A percentile compares a stretch with the other conserved stretches of the same genome.
These are phyloP conservation scores for Flaveria robusta DNA, from an alignment of 129 eudicot genomes.

Conservation along the genomic window DNA sequence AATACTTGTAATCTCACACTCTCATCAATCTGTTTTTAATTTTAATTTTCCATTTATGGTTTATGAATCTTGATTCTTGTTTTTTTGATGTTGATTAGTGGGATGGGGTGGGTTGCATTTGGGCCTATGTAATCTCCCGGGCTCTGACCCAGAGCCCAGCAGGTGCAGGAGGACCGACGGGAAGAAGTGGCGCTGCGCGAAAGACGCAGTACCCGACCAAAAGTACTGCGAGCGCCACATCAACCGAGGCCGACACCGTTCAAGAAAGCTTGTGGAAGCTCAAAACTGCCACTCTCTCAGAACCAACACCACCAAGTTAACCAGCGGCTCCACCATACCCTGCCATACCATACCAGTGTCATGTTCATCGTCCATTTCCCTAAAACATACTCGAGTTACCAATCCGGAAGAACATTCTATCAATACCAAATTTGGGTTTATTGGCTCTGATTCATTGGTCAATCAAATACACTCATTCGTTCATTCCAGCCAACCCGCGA, in stretches of 20 bases:
- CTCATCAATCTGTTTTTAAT: conserved; percentile 4
- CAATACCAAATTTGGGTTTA: too few relatives aligned
- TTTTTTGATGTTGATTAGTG: conserved; percentile 37
- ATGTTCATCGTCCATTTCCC: too few relatives aligned
- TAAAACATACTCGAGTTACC: too few relatives aligned
- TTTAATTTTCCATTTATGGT: too few relatives aligned
- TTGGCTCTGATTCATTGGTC: too few relatives aligned
- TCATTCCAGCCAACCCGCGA: too few relatives aligned
- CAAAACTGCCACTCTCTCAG: conserved; percentile 51
- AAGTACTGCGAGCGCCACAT: conserved; percentile 90
- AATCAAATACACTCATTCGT: too few relatives aligned
- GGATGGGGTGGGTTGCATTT: conserved; percentile 90
- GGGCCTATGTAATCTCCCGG: conserved; percentile 53
- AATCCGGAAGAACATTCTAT: too few relatives aligned
- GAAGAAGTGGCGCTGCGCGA: conserved; percentile 94
- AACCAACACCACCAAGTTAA: conserved; percentile 46
- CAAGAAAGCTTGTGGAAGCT: conserved; percentile 99
- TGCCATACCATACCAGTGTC: conserved; percentile 22
- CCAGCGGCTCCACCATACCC: conserved; percentile 37
- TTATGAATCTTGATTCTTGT: too few relatives aligned
- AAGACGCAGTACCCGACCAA: conserved; percentile 79
- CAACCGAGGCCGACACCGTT: conserved; percentile 98
- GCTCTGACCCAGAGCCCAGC: conserved; percentile 87
- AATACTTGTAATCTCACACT: conserved; percentile 45
- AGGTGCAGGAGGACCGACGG: conserved; percentile 92